A percentile compares a stretch with the other conserved stretches of the same genome.
Evolutionary conservation across 2,329 filamentous ascomycete species (phyloP).

Genomic region (Trichoderma sp.): DNA sequence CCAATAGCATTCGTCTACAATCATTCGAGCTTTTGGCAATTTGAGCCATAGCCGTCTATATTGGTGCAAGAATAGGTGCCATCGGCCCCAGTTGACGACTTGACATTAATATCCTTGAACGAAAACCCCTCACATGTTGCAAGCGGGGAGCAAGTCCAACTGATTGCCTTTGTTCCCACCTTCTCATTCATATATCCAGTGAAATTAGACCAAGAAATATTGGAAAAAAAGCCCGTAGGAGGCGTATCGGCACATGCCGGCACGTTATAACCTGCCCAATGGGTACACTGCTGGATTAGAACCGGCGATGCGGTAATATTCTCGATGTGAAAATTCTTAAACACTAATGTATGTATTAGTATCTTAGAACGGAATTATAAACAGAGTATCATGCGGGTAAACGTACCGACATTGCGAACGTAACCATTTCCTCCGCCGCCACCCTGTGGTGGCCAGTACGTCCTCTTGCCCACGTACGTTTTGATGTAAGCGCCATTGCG

Average conservation of each 20-base stretch:
- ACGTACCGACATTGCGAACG: slow-evolving; percentile 1
- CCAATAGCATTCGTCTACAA: neutral
- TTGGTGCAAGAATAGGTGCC: slow-evolving; percentile 1
- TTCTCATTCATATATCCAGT: slow-evolving; percentile 8
- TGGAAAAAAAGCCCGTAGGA: neutral
- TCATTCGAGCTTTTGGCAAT: neutral
- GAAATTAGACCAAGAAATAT: slow-evolving; percentile 2
- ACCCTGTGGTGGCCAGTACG: neutral
- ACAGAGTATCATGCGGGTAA: neutral
- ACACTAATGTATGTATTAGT: neutral
- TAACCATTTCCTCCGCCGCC: slow-evolving; percentile 1
- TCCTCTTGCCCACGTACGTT: neutral
- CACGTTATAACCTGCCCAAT: slow-evolving; percentile 5
- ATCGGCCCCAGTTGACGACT: neutral
- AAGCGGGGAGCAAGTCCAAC: slow-evolving; percentile 2
- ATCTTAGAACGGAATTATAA: neutral
- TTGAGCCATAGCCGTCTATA: neutral
- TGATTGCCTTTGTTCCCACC: neutral
- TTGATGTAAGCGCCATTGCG: slow-evolving; percentile 10
- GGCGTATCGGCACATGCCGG: slow-evolving; percentile 3
- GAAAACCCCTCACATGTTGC: neutral
- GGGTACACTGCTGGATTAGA: slow-evolving; percentile 1
- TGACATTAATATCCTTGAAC: slow-evolving; percentile 3
- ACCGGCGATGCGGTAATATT: slow-evolving; percentile 1
- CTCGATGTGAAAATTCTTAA: slow-evolving; percentile 3